Evolutionary conservation across 768 basidiomycete species (phyloP).

Genomic region (Amanita fuliginea): DNA sequence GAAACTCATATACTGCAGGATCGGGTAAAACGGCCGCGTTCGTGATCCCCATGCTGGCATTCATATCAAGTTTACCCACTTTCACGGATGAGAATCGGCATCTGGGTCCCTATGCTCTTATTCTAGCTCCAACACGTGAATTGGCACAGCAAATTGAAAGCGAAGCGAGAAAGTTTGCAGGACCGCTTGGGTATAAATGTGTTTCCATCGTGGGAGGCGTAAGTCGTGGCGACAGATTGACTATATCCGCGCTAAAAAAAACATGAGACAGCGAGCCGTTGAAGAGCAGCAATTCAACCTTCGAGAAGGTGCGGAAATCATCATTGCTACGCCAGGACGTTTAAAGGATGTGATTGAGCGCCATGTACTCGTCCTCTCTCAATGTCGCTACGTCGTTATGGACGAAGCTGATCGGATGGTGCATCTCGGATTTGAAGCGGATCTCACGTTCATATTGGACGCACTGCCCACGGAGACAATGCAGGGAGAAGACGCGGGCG

Average conservation of each 20-base stretch:
- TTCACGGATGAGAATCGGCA: slow-evolving; percentile 91
- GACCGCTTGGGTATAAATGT: slow-evolving; percentile 82
- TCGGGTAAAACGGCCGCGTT: slow-evolving; percentile 99
- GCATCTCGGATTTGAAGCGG: slow-evolving; percentile 91
- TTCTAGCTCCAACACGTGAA: slow-evolving; percentile 96
- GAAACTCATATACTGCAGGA: slow-evolving; percentile 34
- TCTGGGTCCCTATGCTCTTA: slow-evolving; percentile 87
- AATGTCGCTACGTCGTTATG: slow-evolving; percentile 99
- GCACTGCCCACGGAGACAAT: slow-evolving; percentile 80
- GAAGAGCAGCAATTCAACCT: slow-evolving; percentile 98
- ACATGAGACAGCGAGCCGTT: slow-evolving; percentile 62
- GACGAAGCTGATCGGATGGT: slow-evolving; percentile 99
- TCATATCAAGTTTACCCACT: slow-evolving; percentile 77
- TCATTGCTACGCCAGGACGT: slow-evolving; percentile 98
- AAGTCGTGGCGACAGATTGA: slow-evolving; percentile 19
- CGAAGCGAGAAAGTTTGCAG: slow-evolving; percentile 87
- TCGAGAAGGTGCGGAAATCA: slow-evolving; percentile 96
- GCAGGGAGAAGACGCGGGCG: slow-evolving; percentile 72
- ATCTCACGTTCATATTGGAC: slow-evolving; percentile 91
- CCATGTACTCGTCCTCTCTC: slow-evolving; percentile 88
- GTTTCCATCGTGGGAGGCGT: slow-evolving; percentile 98
- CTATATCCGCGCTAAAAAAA: neutral
- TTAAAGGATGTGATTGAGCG: slow-evolving; percentile 96
- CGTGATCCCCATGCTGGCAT: slow-evolving; percentile 95
- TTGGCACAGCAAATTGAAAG: slow-evolving; percentile 94